Percentiles rank a stretch among this genome's conserved stretches.
These are phyloP conservation scores for Phytopythium litorale DNA, from an alignment of 352 stramenopile genomes.

Conservation along the genomic window DNA sequence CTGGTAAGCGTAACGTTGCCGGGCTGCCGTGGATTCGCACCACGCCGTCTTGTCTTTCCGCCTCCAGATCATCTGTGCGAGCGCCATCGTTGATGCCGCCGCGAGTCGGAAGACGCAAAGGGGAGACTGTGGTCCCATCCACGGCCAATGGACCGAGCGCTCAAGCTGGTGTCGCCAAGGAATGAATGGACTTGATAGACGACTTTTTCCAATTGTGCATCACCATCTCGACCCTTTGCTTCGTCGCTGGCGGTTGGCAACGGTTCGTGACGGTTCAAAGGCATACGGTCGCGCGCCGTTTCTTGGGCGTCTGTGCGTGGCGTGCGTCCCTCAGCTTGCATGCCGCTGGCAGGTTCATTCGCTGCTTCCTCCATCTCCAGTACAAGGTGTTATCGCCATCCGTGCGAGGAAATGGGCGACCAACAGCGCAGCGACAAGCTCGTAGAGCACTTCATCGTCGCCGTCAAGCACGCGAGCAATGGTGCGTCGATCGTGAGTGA, in stretches of 20 bases:
- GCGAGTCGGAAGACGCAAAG: constrained; percentile 1
- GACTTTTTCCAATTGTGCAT: background rate
- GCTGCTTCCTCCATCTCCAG: background rate
- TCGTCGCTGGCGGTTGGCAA: background rate
- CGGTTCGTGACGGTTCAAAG: constrained; percentile 3
- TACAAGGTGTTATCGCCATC: background rate
- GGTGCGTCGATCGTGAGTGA: background rate
- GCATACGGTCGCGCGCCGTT: background rate
- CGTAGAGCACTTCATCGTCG: constrained; percentile 45
- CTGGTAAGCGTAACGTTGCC: constrained; percentile 39
- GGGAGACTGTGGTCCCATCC: background rate
- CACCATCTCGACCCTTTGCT: background rate
- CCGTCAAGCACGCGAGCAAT: constrained; percentile 17
- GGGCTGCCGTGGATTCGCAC: background rate
- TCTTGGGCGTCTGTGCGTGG: background rate
- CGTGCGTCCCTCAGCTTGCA: background rate
- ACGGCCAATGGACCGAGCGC: background rate
- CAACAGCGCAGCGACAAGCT: constrained; percentile 12
- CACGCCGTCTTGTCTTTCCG: constrained; percentile 6
- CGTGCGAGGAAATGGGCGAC: background rate
- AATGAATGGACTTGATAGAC: background rate
- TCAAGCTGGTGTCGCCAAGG: background rate
- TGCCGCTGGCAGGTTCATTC: background rate
- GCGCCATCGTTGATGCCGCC: constrained; percentile 1
- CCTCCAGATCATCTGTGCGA: background rate